Evolutionary conservation across 768 basidiomycete genomes (phyloP), one percentile per base, ranked within the genome.

Genomic region (Strobilomyces echinocephalus): DNA sequence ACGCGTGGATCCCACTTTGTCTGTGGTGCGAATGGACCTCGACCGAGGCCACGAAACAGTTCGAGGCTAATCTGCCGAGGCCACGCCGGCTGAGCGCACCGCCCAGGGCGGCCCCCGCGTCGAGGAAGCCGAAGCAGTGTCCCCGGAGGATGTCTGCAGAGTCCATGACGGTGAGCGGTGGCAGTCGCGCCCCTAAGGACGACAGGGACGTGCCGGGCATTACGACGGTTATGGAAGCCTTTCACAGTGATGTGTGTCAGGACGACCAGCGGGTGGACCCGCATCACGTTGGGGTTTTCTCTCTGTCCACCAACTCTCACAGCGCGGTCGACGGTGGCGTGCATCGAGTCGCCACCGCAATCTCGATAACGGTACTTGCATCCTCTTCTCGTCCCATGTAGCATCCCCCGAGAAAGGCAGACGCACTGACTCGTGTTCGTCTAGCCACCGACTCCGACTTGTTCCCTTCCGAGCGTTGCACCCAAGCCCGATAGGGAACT

Each of bases 1-100:
- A 79, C 47, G 70, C 76, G 41, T 72, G 74, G 59, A 69, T 79
- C 51, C 75, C 79, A 24, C 68, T 79, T 54, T 79, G 78, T 67
- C 62, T 79, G 16, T 79, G 78, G 76, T 79, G 79, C 61, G 63
- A 71, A 56, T 79, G 78, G 77, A 71, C 74, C 5, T 78, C 76
- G 24, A 61, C 68, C 16, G 72, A 66, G 48, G 73, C 76, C 5
- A 68, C 69, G 55, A 70, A 63, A 48, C 69, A 67, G 43, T 76
- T 74, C 57, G 73, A 78, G 57, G 55, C 63, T 21, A 72, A 65
- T 40, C 66, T 68, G 53, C 72, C 75, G 34, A 71, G 76, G 18
- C 60, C 69, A 28, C 68, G 68, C 46, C 54, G 68, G 50, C 51
- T 69, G 46, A 69, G 68, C 35, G 70, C 68, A 15, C 68, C 68